Percentiles rank a stretch among this genome's conserved stretches.
Conservation (phyloP, 495 filamentous ascomycete species). For the Penicillium bialowiezense region DNA sequence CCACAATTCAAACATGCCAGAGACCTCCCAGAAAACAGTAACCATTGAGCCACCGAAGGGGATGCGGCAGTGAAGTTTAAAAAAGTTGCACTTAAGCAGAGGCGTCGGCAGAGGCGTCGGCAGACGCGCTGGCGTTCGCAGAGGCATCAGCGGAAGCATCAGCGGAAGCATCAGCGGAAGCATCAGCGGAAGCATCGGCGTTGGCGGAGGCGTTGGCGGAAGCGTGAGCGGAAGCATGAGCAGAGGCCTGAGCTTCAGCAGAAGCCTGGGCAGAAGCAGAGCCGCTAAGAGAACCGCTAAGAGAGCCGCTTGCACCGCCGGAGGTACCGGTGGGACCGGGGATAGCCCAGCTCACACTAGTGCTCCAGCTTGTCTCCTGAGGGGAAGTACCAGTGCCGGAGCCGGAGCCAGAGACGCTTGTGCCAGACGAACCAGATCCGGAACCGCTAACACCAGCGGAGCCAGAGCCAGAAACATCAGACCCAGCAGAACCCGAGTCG, state of each 20-base stretch:
- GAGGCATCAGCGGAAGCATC: conserved; percentile 3
- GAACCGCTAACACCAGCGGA: conserved; percentile 16
- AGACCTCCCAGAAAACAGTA: background rate
- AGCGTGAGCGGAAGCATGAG: background rate
- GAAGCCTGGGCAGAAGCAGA: conserved; percentile 4
- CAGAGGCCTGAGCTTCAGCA: background rate
- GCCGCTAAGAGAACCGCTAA: conserved; percentile 5
- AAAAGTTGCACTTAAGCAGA: background rate
- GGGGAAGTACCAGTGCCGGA: conserved; percentile 9
- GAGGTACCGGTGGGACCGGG: conserved; percentile 6
- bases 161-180: conserved; percentile 1
- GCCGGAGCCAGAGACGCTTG: conserved; percentile 7
- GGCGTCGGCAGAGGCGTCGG: conserved; percentile 1
- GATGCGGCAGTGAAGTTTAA: background rate
- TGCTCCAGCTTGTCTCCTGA: conserved; percentile 4
- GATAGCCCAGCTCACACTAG: conserved; percentile 7
- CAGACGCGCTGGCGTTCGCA: conserved; percentile 2
- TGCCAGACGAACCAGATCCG: conserved; percentile 13
- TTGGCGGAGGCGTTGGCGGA: conserved; percentile 4
- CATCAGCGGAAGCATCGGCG: conserved; percentile 2
- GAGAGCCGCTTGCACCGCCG: background rate
- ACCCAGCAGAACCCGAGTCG: conserved; percentile 12
- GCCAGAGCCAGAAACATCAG: conserved; percentile 10
- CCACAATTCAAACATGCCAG: background rate
- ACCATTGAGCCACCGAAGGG: background rate